Percentiles rank a stretch among this genome's conserved stretches.
phyloP scores from a whole-genome alignment of 2,329 filamentous ascomycete genomes.

The Verticillium nonalfalfae region DNA sequence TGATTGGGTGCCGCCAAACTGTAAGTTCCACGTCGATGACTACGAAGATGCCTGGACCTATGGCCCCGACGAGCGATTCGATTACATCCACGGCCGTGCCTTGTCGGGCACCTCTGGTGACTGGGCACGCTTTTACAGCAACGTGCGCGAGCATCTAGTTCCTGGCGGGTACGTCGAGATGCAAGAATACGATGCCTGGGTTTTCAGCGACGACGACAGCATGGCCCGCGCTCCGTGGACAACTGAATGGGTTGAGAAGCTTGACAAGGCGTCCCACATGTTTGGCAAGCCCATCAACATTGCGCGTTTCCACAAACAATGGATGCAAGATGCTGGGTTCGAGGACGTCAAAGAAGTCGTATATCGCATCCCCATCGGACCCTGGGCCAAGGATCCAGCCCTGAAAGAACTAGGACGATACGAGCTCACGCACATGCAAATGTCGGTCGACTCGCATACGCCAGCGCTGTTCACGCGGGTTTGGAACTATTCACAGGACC shows the following conservation, averaged over 20 bases:
- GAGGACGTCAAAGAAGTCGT: slow-evolving; percentile 24
- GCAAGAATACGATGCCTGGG: slow-evolving; percentile 14
- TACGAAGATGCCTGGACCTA: slow-evolving; percentile 45
- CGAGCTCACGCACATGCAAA: slow-evolving; percentile 32
- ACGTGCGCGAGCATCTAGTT: slow-evolving; percentile 19
- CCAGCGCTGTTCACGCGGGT: slow-evolving; percentile 32
- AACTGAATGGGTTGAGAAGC: slow-evolving; percentile 9
- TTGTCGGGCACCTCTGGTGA: neutral
- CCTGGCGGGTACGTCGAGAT: slow-evolving; percentile 26
- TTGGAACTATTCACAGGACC: slow-evolving; percentile 29
- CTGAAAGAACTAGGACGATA: slow-evolving; percentile 29
- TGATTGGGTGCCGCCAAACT: slow-evolving; percentile 48
- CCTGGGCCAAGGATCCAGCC: slow-evolving; percentile 27
- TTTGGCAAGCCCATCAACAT: slow-evolving; percentile 24
- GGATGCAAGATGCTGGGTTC: slow-evolving; percentile 30
- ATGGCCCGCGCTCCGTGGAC: slow-evolving; percentile 7
- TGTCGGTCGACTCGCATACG: slow-evolving; percentile 34
- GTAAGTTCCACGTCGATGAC: slow-evolving; percentile 61
- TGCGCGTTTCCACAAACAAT: slow-evolving; percentile 17
- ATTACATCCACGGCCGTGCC: slow-evolving; percentile 22
- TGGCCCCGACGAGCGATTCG: slow-evolving; percentile 27
- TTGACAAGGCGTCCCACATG: slow-evolving; percentile 6
- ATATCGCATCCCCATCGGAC: slow-evolving; percentile 27
- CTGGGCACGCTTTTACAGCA: neutral
- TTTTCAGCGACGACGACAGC: slow-evolving; percentile 16